Percentiles rank a stretch among this genome's conserved stretches.
Conservation (phyloP, 2,329 filamentous ascomycete genomes). For the Elsinoe batatas region DNA sequence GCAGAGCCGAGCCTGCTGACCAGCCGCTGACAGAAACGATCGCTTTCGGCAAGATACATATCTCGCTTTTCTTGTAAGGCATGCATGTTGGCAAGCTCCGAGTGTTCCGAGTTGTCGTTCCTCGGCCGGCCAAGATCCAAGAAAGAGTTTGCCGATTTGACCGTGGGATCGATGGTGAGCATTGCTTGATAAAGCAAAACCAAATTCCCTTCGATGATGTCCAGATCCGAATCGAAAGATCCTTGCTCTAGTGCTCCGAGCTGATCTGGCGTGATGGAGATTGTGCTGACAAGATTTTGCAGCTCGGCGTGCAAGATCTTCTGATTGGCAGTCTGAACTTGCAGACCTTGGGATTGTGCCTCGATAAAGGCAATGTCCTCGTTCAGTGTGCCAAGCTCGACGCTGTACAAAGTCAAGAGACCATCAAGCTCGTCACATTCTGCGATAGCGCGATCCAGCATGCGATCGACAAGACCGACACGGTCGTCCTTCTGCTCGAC, state of each 20-base stretch:
- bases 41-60: conserved; percentile 68
- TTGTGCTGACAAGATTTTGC: conserved; percentile 77
- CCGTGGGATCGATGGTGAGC: conserved; percentile 79
- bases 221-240: conserved; percentile 43
- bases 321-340: conserved; percentile 95
- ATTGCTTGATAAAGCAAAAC: conserved; percentile 84
- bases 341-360: conserved; percentile 89
- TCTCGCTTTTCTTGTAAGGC: conserved; percentile 92
- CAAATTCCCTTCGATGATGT: conserved; percentile 67
- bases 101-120: conserved; percentile 35
- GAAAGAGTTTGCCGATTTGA: conserved; percentile 45
- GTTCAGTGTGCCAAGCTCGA: conserved; percentile 84
- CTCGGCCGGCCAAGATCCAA: conserved; percentile 42
- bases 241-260: conserved; percentile 64
- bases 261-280: conserved; percentile 70
- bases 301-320: conserved; percentile 86
- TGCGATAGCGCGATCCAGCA: conserved; percentile 80
- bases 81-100: conserved; percentile 72
- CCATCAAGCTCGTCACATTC: conserved; percentile 97
- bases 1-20: conserved; percentile 73
- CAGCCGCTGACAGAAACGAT: conserved; percentile 66
- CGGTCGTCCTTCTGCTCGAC: conserved; percentile 79
- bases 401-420: conserved; percentile 83
- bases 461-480: conserved; percentile 71
- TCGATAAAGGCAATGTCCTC: conserved; percentile 97